Percentiles rank a stretch among this genome's conserved stretches.
Evolutionary conservation across 192 early-diverging fungal species (phyloP).

Genomic region (Coemansia javaensis): DNA sequence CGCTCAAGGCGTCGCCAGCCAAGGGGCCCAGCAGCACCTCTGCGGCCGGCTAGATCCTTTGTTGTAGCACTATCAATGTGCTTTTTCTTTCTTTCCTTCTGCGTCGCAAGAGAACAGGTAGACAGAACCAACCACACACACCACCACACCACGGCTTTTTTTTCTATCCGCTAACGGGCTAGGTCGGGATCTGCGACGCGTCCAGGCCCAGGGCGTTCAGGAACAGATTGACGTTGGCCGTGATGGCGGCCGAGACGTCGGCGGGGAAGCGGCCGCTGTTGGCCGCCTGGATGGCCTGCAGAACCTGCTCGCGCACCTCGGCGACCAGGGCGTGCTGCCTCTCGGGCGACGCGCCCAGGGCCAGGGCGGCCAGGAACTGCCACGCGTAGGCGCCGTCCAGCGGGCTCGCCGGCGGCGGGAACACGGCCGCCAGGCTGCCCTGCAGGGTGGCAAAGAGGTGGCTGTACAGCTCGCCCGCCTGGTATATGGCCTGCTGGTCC

Average conservation of each 20-base stretch:
- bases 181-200: slow-evolving; percentile 41
- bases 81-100: slow-evolving; percentile 2
- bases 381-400: slow-evolving; percentile 86
- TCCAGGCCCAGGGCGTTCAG: slow-evolving; percentile 92
- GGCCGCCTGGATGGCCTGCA: slow-evolving; percentile 69
- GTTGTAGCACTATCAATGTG: too few relatives aligned
- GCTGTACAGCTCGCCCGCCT: slow-evolving; percentile 74
- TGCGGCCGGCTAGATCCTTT: not conserved
- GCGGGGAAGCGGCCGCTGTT: slow-evolving; percentile 55
- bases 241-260: slow-evolving; percentile 61
- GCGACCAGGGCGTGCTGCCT: slow-evolving; percentile 90
- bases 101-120: not conserved
- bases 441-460: slow-evolving; percentile 75
- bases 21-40: not conserved
- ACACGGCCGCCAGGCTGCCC: slow-evolving; percentile 70
- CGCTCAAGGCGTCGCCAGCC: slow-evolving; percentile 19
- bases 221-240: slow-evolving; percentile 89
- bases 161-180: not conserved
- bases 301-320: slow-evolving; percentile 78
- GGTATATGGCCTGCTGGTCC: slow-evolving; percentile 7
- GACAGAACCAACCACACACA: too few relatives aligned
- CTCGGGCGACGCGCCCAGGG: slow-evolving; percentile 87
- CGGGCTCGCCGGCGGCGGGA: slow-evolving; percentile 52
- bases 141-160: too few relatives aligned
- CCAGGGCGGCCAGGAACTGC: slow-evolving; percentile 97